A percentile compares a stretch with the other conserved stretches of the same genome.
Conservation (phyloP, 2,329 filamentous ascomycete species). For the Paracamarosporium sp. region DNA sequence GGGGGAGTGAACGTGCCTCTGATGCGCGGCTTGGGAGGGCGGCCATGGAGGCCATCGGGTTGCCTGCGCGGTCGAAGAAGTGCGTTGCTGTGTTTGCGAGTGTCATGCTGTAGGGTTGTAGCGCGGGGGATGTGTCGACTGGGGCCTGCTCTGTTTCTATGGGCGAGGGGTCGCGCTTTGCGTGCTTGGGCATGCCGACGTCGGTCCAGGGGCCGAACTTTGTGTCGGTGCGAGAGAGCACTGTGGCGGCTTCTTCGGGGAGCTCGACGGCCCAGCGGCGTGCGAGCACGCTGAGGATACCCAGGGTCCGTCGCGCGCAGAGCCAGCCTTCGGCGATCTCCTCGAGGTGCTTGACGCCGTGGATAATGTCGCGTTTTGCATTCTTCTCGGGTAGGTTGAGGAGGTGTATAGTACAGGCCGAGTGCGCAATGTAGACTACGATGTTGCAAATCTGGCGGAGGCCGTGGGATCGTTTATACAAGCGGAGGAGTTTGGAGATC, state of each 20-base stretch:
- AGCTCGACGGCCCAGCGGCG: conserved; percentile 90
- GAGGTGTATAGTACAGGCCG: conserved; percentile 91
- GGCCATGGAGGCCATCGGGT: conserved; percentile 15
- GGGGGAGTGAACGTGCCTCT: conserved; percentile 38
- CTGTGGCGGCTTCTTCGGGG: conserved; percentile 78
- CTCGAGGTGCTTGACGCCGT: conserved; percentile 89
- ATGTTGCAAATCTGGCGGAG: conserved; percentile 95
- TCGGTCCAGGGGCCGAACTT: conserved; percentile 73
- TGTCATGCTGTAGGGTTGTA: conserved; percentile 40
- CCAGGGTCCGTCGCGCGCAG: conserved; percentile 82
- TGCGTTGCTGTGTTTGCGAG: conserved; percentile 30
- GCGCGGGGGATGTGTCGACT: conserved; percentile 26
- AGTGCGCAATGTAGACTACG: conserved; percentile 93
- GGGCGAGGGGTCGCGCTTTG: conserved; percentile 15
- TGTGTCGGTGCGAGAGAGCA: conserved; percentile 78
- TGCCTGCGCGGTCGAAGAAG: conserved; percentile 30
- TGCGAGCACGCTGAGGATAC: conserved; percentile 82
- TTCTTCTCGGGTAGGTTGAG: conserved; percentile 93
- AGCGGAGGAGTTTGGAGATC: conserved; percentile 90
- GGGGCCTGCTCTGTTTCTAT: conserved; percentile 20
- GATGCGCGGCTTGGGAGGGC: conserved; percentile 29
- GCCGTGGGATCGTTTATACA: conserved; percentile 93
- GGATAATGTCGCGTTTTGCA: conserved; percentile 85
- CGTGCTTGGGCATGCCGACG: conserved; percentile 33
- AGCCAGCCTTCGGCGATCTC: conserved; percentile 97